Base-by-base conservation (phyloP, 2,329 filamentous ascomycete species). In the Aspergillus latus region DNA sequence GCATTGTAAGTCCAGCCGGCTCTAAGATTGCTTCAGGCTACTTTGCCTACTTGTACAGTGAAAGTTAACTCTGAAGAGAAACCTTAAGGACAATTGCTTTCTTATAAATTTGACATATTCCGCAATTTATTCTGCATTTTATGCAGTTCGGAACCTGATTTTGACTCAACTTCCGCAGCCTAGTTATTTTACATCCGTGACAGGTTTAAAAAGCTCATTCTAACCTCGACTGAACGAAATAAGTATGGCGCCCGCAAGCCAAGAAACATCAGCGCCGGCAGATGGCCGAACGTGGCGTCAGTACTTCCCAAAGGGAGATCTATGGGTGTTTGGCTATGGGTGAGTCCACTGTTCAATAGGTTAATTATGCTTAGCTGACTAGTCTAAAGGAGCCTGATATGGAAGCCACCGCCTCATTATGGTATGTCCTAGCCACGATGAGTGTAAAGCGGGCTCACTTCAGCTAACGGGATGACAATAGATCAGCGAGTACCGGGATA, bases 271-370 rank as follows among this genome's bases (percentile, higher is more conserved):
- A 29, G 59, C 67, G 9, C 66, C 67, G 32, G 62, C 64, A 7
- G 63, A 65, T n/a, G 68, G 67, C 30, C 66, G 64, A 65, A 70
- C 69, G 72, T 84, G 77, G 75, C 66, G 69, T 68, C 68, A 65
- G 64, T 61, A 76, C 61, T 76, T 76, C 43, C 72, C 74, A 1
- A 64, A 77, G 26, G 79, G 83, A 36, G 90, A 96, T 70, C 92
- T 97, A 67, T 99, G 94, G 94, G 80, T 99, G 45, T 97, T 96
- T 74, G 94, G 94, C 60, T 99, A 97, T 70, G 94, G 93, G 93
- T 96, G 79, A 63, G 81, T 77, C 42, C 36, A 64, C 16, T 40
- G 32, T n/a, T 56, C 4, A 21, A 11, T 13, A 52, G 4, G 5
- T 28, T 36, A 11, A 11, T 36, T 21, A 11, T 7, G 26, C 21